phyloP scores from a whole-genome alignment of 1,284 basidiomycete species.

The Irpex sp. region DNA sequence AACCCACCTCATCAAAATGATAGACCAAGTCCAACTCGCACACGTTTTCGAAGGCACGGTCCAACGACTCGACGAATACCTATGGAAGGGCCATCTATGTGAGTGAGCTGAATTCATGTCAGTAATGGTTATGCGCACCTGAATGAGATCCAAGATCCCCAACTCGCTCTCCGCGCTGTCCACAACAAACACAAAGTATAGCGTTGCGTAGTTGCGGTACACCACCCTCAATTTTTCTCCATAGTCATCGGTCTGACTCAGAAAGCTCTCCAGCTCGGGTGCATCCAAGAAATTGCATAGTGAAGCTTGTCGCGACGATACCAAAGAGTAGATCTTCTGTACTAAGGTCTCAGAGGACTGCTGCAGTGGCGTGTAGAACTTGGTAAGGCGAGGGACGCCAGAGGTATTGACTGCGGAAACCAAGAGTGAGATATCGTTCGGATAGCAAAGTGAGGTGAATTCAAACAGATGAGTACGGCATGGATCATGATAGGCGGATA shows the following conservation, averaged over 20 bases:
- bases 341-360: slow-evolving; percentile 69
- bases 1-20: slow-evolving; percentile 91
- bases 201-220: slow-evolving; percentile 88
- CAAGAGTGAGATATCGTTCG: neutral
- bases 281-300: slow-evolving; percentile 94
- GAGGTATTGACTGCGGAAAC: slow-evolving; percentile 73
- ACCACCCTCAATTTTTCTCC: slow-evolving; percentile 72
- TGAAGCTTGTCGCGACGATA: slow-evolving; percentile 71
- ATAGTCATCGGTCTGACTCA: slow-evolving; percentile 53
- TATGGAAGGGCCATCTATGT: slow-evolving; percentile 19
- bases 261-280: slow-evolving; percentile 79
- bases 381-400: slow-evolving; percentile 89
- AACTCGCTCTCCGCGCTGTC: slow-evolving; percentile 95
- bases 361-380: slow-evolving; percentile 91
- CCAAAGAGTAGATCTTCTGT: slow-evolving; percentile 82
- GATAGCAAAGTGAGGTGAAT: neutral
- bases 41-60: slow-evolving; percentile 96
- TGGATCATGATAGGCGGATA: slow-evolving; percentile 68
- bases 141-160: slow-evolving; percentile 94
- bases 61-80: slow-evolving; percentile 97
- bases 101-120: neutral
- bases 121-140: slow-evolving; percentile 51
- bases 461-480: slow-evolving; percentile 71
- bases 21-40: slow-evolving; percentile 99
- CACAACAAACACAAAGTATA: slow-evolving; percentile 97